phyloP scores from a whole-genome alignment of 768 basidiomycete species.

The Amanita thiersii region DNA sequence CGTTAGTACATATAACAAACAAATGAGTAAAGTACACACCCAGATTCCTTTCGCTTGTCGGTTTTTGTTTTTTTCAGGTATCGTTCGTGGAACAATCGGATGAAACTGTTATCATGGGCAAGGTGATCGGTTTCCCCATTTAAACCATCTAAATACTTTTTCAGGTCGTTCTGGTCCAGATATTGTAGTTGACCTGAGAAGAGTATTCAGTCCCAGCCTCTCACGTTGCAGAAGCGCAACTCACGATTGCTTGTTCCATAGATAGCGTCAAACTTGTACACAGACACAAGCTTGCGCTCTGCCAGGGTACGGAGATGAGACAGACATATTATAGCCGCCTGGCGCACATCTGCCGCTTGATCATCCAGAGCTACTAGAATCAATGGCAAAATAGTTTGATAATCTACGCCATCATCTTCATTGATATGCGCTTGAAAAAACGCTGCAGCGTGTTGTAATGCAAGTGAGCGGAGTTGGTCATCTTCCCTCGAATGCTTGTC shows the following conservation, averaged over 20 bases:
- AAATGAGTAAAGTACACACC: slow-evolving; percentile 29
- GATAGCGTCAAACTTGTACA: slow-evolving; percentile 69
- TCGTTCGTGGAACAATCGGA: slow-evolving; percentile 53
- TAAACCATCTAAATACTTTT: slow-evolving; percentile 48
- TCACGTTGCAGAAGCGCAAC: slow-evolving; percentile 15
- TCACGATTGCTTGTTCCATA: slow-evolving; percentile 57
- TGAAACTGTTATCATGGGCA: slow-evolving; percentile 47
- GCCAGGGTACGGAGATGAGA: slow-evolving; percentile 32
- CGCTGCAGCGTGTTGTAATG: slow-evolving; percentile 69
- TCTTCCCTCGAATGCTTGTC: slow-evolving; percentile 17
- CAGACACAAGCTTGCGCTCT: slow-evolving; percentile 35
- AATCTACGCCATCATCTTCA: slow-evolving; percentile 52
- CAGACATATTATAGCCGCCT: slow-evolving; percentile 50
- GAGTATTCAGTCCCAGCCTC: slow-evolving; percentile 5
- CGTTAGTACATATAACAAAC: neutral
- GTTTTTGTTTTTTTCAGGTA: slow-evolving; percentile 36
- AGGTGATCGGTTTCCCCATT: slow-evolving; percentile 46
- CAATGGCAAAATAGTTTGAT: slow-evolving; percentile 71
- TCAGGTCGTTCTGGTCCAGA: slow-evolving; percentile 55
- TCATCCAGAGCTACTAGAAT: slow-evolving; percentile 56
- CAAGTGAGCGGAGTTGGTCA: slow-evolving; percentile 35
- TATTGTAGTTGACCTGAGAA: slow-evolving; percentile 50
- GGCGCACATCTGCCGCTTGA: slow-evolving; percentile 30
- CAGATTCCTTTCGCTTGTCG: slow-evolving; percentile 47
- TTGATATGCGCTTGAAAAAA: slow-evolving; percentile 69